Evolutionary conservation across 2,329 filamentous ascomycete species (phyloP).

Genomic region (Xylariaceae sp.): DNA sequence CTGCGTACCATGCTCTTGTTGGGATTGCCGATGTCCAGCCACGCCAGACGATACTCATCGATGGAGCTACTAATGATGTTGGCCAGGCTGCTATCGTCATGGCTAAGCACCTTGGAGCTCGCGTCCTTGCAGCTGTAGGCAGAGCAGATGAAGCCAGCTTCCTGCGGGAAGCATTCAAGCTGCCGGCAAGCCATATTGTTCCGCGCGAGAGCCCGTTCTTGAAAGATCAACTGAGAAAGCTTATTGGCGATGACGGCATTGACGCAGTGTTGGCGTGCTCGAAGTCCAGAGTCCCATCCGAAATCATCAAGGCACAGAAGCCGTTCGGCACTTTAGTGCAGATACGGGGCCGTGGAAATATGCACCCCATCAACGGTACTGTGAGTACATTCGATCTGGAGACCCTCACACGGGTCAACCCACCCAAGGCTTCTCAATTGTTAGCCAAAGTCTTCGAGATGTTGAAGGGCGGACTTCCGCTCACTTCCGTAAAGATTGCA

Average conservation of each 20-base stretch:
- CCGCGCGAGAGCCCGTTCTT: not conserved
- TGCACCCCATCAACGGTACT: not conserved
- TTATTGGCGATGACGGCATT: not conserved
- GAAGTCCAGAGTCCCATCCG: not conserved
- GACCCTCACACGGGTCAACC: not conserved
- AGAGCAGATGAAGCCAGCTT: not conserved
- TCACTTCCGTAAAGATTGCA: too few relatives aligned
- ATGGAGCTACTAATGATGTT: not conserved
- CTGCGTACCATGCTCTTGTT: not conserved
- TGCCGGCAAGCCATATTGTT: not conserved
- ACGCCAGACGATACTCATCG: not conserved
- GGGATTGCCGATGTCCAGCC: not conserved
- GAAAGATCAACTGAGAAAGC: not conserved
- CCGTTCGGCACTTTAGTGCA: not conserved
- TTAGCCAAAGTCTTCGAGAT: too few relatives aligned
- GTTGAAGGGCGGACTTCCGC: constrained; percentile 6
- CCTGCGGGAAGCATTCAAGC: not conserved
- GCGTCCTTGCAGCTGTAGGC: not conserved
- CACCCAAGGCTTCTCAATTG: not conserved
- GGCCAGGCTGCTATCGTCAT: not conserved
- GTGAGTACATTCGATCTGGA: not conserved
- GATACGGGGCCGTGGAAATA: not conserved
- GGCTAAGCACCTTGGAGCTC: not conserved
- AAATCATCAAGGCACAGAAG: not conserved
- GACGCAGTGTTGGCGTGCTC: not conserved